These are phyloP conservation scores for Eleusine indica DNA, from an alignment of 176 grass and related monocot genomes.

Conservation along the genomic window DNA sequence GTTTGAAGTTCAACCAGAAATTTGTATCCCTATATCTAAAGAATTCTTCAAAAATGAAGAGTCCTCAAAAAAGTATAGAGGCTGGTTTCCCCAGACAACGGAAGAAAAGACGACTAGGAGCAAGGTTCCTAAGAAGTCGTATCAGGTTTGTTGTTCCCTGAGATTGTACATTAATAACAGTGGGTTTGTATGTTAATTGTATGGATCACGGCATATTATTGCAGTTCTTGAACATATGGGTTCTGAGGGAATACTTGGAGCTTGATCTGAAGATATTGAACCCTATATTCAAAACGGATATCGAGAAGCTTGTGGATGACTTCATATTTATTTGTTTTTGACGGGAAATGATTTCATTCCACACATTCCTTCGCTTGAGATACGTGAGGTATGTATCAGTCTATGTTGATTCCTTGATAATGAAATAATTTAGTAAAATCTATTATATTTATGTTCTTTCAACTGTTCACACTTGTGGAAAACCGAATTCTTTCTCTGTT, in stretches of 20 bases:
- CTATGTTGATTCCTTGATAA: background rate
- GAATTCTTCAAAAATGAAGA: slow-evolving; percentile 22
- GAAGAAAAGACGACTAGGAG: background rate
- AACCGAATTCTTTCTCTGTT: background rate
- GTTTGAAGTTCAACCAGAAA: background rate
- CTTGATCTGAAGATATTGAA: slow-evolving; percentile 66
- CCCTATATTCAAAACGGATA: slow-evolving; percentile 38
- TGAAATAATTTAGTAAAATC: background rate
- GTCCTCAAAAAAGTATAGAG: slow-evolving; percentile 2
- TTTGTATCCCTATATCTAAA: background rate
- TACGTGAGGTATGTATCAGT: slow-evolving; percentile 53
- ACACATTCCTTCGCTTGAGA: slow-evolving; percentile 68
- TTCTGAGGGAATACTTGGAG: slow-evolving; percentile 78
- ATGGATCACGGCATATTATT: slow-evolving; percentile 3
- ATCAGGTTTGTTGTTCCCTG: slow-evolving; percentile 38
- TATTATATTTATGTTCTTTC: background rate
- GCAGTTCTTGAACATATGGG: slow-evolving; percentile 81
- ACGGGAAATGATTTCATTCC: slow-evolving; percentile 93
- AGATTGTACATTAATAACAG: background rate
- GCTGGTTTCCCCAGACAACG: background rate
- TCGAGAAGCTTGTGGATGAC: slow-evolving; percentile 76
- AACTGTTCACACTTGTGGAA: background rate
- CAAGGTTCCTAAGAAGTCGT: slow-evolving; percentile 21
- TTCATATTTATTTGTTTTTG: slow-evolving; percentile 83
- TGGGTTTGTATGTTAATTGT: background rate